Conservation (phyloP, 257 asterid genomes). For the Linderniella brevidens region DNA sequence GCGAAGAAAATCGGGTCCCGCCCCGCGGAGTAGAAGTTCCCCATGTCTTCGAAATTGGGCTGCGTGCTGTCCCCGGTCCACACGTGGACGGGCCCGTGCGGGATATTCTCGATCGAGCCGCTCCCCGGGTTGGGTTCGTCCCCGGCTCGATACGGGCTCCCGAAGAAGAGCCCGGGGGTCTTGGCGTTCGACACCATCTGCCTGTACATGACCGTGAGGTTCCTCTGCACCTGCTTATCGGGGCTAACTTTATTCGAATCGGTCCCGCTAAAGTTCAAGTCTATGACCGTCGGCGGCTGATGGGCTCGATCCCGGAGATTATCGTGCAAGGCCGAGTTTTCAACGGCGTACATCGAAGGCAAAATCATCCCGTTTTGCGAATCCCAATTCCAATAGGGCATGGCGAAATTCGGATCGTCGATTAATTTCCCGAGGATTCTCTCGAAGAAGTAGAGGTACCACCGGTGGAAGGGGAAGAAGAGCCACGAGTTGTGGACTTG, state of each 20-base stretch:
- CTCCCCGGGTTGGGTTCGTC: constrained; percentile 43
- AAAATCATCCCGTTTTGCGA: constrained; percentile 48
- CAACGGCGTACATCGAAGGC: constrained; percentile 32
- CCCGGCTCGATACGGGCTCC: constrained; percentile 50
- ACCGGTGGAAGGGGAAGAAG: constrained; percentile 60
- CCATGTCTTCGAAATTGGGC: constrained; percentile 58
- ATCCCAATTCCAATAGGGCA: constrained; percentile 86
- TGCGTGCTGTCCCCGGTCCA: constrained; percentile 72
- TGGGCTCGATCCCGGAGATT: constrained; percentile 36
- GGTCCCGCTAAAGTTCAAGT: constrained; percentile 33
- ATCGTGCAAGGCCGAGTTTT: constrained; percentile 37
- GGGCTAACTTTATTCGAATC: constrained; percentile 10
- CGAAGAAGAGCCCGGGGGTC: constrained; percentile 40
- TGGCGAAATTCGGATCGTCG: constrained; percentile 51
- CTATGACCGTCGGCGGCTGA: constrained; percentile 49
- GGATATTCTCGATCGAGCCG: constrained; percentile 55
- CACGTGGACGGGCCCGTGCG: constrained; percentile 53
- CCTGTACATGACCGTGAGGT: constrained; percentile 52
- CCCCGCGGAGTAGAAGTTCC: constrained; percentile 70
- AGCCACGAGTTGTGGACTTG: constrained; percentile 76
- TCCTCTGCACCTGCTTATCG: constrained; percentile 18
- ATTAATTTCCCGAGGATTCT: constrained; percentile 43
- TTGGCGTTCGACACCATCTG: constrained; percentile 56
- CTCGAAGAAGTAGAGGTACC: constrained; percentile 59
- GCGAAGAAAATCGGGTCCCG: constrained; percentile 68